phyloP scores from a whole-genome alignment of 805 yeast species.

The Zygosaccharomyces siamensis region DNA sequence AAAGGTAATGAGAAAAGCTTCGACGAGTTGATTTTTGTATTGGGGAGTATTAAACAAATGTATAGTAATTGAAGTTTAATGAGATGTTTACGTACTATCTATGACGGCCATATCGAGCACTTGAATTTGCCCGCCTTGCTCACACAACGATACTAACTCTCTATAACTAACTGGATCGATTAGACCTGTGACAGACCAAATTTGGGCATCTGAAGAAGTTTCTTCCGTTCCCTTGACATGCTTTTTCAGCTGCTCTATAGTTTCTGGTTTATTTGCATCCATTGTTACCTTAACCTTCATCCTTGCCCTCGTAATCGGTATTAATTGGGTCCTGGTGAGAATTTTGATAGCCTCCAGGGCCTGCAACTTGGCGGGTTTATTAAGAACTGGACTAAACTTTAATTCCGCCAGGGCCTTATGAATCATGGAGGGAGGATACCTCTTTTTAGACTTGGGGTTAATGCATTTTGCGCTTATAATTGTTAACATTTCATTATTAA shows the following conservation, averaged over 20 bases:
- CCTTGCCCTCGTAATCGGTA: conserved; percentile 90
- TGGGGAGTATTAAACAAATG: conserved; percentile 34
- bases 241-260: conserved; percentile 39
- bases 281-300: conserved; percentile 77
- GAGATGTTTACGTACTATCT: conserved; percentile 29
- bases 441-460: conserved; percentile 81
- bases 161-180: conserved; percentile 85
- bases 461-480: conserved; percentile 86
- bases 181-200: conserved; percentile 56
- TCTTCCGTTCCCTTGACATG: conserved; percentile 43
- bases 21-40: conserved; percentile 41
- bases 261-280: conserved; percentile 41
- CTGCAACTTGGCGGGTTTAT: conserved; percentile 75
- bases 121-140: conserved; percentile 56
- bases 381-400: conserved; percentile 71
- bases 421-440: conserved; percentile 93
- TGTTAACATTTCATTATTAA: conserved; percentile 75
- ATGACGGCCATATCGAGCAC: conserved; percentile 86
- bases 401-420: conserved; percentile 76
- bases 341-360: conserved; percentile 87
- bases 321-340: conserved; percentile 69
- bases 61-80: conserved; percentile 15
- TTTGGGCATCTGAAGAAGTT: conserved; percentile 40
- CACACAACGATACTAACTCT: conserved; percentile 57
- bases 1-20: conserved; percentile 35